Evolutionary conservation across 345 rosid genomes (phyloP).

Genomic region (Lagerstroemia speciosa): DNA sequence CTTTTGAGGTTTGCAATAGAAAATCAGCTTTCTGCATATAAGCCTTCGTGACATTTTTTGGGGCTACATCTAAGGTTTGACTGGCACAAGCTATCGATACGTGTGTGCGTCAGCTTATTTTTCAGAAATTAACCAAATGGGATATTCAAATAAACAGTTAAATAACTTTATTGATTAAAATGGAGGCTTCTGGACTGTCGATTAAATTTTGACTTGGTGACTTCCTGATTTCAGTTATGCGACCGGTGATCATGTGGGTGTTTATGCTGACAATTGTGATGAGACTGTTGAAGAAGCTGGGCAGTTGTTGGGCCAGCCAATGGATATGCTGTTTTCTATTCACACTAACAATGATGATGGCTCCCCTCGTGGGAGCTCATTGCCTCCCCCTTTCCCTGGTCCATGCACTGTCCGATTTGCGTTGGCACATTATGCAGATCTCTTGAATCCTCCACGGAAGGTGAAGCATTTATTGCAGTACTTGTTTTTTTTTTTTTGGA

Average conservation of each 20-base stretch:
- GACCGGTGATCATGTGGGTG: slow-evolving; percentile 98
- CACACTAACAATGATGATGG: slow-evolving; percentile 91
- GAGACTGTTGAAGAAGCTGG: slow-evolving; percentile 92
- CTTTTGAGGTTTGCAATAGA: neutral
- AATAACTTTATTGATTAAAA: too few relatives aligned
- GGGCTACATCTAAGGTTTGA: neutral
- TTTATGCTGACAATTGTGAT: slow-evolving; percentile 54
- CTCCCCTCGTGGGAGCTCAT: slow-evolving; percentile 67
- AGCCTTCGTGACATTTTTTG: neutral
- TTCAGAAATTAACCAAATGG: neutral
- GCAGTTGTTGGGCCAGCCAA: slow-evolving; percentile 58
- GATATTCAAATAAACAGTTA: too few relatives aligned
- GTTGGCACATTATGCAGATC: slow-evolving; percentile 72
- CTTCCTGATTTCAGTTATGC: slow-evolving; percentile 56
- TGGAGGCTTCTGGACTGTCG: neutral
- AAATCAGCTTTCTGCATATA: neutral
- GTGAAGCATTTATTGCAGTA: slow-evolving; percentile 25
- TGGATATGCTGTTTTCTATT: slow-evolving; percentile 73
- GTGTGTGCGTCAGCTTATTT: neutral
- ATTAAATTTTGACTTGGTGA: neutral
- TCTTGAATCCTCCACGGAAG: slow-evolving; percentile 86
- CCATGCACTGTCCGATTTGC: slow-evolving; percentile 80
- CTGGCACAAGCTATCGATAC: neutral
- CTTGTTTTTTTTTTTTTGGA: neutral
- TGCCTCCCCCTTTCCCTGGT: slow-evolving; percentile 76